Evolutionary conservation across 2,329 filamentous ascomycete species (phyloP).

Genomic region (Xylaria polymorpha): DNA sequence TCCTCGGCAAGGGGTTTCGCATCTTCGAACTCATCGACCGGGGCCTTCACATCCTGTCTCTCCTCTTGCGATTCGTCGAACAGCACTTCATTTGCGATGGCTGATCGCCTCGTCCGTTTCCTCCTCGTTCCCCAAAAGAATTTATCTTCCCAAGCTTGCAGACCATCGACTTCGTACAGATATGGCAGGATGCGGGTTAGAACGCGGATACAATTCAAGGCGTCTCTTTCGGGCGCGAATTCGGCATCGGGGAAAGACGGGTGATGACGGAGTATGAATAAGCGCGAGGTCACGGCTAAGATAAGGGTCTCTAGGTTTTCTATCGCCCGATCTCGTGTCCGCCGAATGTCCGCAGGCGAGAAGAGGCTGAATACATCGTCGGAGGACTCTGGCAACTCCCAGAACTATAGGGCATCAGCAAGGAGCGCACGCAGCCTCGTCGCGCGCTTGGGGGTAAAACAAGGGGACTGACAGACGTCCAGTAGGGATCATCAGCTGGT

Average conservation of each 20-base stretch:
- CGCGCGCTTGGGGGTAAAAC: conserved; percentile 14
- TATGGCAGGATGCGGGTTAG: conserved; percentile 91
- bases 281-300: conserved; percentile 82
- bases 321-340: conserved; percentile 84
- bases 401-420: conserved; percentile 72
- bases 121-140: conserved; percentile 90
- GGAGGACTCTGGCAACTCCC: conserved; percentile 93
- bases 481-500: conserved; percentile 88
- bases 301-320: conserved; percentile 92
- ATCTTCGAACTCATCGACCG: conserved; percentile 77
- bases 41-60: conserved; percentile 58
- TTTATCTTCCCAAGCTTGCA: conserved; percentile 86
- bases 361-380: conserved; percentile 98
- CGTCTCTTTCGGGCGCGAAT: conserved; percentile 82
- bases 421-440: conserved; percentile 28
- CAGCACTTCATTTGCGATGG: conserved; percentile 78
- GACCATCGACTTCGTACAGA: conserved; percentile 86
- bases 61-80: conserved; percentile 80
- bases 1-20: conserved; percentile 91
- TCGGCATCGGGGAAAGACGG: conserved; percentile 90
- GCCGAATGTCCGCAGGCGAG: conserved; percentile 86
- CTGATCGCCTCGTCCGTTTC: conserved; percentile 74
- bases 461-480: conserved; percentile 78
- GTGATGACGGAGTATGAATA: conserved; percentile 86
- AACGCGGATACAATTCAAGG: conserved; percentile 94